Conservation (phyloP, 129 eudicot species). For the Ambrosia trifida region DNA sequence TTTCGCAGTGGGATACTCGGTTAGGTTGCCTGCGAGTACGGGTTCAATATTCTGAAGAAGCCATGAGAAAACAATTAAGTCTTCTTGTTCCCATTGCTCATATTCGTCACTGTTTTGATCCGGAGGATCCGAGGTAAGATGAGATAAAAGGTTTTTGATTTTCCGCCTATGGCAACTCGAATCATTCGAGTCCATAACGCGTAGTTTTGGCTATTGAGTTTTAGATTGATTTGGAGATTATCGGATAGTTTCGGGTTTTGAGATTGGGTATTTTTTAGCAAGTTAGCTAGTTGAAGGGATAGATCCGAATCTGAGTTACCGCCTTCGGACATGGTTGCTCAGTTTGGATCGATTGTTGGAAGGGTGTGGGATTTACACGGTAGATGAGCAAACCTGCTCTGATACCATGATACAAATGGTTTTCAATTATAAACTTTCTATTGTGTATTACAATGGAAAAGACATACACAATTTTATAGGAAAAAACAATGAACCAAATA, state of each 20-base stretch:
- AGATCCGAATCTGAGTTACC: background rate
- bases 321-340: conserved; percentile 3
- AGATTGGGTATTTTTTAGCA: background rate
- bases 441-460: too few relatives aligned
- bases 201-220: background rate
- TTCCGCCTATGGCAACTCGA: too few relatives aligned
- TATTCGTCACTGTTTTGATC: too few relatives aligned
- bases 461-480: too few relatives aligned
- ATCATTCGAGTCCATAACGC: too few relatives aligned
- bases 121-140: background rate
- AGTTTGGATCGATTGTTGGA: background rate
- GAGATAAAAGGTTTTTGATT: background rate
- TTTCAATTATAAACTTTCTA: too few relatives aligned
- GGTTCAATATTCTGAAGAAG: background rate
- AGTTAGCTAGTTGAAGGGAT: background rate
- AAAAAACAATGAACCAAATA: too few relatives aligned
- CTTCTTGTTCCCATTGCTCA: too few relatives aligned
- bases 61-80: background rate
- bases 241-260: background rate
- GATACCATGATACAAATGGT: background rate
- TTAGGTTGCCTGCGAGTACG: background rate
- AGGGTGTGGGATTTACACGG: background rate
- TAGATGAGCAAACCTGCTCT: background rate
- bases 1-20: background rate
- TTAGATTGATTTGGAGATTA: background rate